Percentiles rank a stretch among this genome's conserved stretches.
Conservation (phyloP, 345 rosid species). For the Trapa incisa region DNA sequence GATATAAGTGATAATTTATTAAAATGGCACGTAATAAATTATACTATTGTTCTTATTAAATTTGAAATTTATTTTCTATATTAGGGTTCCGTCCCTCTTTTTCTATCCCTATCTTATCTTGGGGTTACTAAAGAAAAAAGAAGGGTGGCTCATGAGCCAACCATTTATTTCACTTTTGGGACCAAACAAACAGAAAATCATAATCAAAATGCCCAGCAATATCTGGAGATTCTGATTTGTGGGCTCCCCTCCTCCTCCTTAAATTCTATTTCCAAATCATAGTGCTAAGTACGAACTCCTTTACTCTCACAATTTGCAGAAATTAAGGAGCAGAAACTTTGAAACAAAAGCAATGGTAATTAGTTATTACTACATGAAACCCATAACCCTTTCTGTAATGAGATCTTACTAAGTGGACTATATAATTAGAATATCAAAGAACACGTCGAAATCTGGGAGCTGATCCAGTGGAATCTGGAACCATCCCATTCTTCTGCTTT, state of each 20-base stretch:
- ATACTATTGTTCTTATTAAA: too few relatives aligned
- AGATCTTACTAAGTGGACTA: too few relatives aligned
- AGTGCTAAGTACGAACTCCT: neutral
- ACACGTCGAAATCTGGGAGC: too few relatives aligned
- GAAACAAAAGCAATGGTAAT: too few relatives aligned
- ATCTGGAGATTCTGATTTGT: conserved; percentile 12
- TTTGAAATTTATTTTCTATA: too few relatives aligned
- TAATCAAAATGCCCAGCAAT: neutral
- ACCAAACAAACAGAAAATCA: neutral
- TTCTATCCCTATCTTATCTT: neutral
- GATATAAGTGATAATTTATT: too few relatives aligned
- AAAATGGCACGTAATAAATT: too few relatives aligned
- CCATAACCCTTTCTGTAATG: too few relatives aligned
- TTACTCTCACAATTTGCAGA: neutral
- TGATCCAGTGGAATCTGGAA: neutral
- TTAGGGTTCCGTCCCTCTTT: neutral
- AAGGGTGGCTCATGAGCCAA: too few relatives aligned
- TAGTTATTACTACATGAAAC: too few relatives aligned
- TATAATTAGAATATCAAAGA: too few relatives aligned
- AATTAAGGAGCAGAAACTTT: neutral
- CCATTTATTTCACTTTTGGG: neutral
- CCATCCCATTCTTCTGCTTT: neutral
- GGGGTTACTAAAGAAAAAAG: neutral
- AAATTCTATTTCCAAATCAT: neutral
- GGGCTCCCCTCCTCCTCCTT: neutral